phyloP scores from a whole-genome alignment of 2,329 filamentous ascomycete genomes.

The Celoporthe dispersa region DNA sequence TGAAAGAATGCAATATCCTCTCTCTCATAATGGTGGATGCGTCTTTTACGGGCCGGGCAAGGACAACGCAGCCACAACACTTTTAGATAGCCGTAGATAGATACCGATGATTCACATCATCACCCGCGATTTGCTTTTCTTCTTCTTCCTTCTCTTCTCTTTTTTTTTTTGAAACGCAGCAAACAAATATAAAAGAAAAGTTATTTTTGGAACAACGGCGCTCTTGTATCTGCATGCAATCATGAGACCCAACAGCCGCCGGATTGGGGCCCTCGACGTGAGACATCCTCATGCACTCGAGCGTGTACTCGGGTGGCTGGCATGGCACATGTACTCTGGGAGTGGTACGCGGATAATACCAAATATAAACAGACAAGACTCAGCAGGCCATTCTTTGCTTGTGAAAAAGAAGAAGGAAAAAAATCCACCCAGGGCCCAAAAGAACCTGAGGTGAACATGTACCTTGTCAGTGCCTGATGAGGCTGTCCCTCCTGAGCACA shows the following conservation, averaged over 20 bases:
- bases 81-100: constrained; percentile 31
- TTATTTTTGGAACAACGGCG: neutral
- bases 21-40: constrained; percentile 3
- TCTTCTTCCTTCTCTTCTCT: neutral
- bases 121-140: constrained; percentile 12
- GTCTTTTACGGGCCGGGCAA: neutral
- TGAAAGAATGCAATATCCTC: constrained; percentile 7
- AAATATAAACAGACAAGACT: no score
- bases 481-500: neutral
- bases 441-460: no score
- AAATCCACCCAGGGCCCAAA: no score
- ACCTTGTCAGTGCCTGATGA: no score
- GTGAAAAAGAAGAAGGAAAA: no score
- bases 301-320: no score
- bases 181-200: neutral
- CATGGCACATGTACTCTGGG: no score
- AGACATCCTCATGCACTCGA: neutral
- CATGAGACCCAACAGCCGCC: neutral
- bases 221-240: neutral
- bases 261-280: neutral
- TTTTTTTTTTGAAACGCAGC: neutral
- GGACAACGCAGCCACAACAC: constrained; percentile 6
- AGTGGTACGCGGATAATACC: no score
- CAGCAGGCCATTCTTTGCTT: no score
- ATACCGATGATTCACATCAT: constrained; percentile 31